Base-by-base conservation (phyloP, 1,284 basidiomycete species). In the Sphagnurus paluster region DNA sequence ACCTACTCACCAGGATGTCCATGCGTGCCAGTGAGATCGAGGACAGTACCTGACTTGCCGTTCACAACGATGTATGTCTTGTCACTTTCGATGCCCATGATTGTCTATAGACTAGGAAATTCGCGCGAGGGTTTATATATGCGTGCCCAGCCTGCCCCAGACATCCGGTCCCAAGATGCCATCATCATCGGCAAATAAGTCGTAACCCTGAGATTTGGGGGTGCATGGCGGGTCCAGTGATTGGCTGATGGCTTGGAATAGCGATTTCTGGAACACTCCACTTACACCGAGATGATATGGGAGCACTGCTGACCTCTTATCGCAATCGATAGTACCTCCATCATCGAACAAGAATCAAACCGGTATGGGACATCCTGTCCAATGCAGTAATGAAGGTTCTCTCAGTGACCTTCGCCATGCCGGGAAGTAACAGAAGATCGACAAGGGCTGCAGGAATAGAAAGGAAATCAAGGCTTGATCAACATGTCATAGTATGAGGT, bases 21-120 rank as follows among this genome's bases (percentile, higher is more conserved):
- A 33, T 63, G 59, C 4, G 50, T 49, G 33, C 53, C 56, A 30
- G 58, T 57, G 17, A 61, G 53, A 45, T 63, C 61, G 10, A 63
- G 44, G 6, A 42, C 56, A 8, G 56, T 63, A 13, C 43, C 48
- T 25, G 52, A 46, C 46, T 55, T 56, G 45, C 33, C 52, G 48
- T 63, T 63, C 43, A 58, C 28, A 41, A 63, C 33, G 35, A 50
- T 46, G 47, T 62, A 63, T n/a, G 26, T 44, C 13, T 25, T 28
- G 5, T 56, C 56, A 20, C 42, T 28, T 39, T 57, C 24, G 29
- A 56, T 40, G 14, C 44, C 21, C 50, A 50, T 50, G 28, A 11
- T 50, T 26, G 25, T 26, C 25, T 7, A 26, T 17, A 30, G 17
- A 14, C 23, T 16, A 16, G 14, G 14, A 5, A 25, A 21, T 24